A percentile compares a stretch with the other conserved stretches of the same genome.
Evolutionary conservation across 495 filamentous ascomycete species (phyloP).

Genomic region (Aspergillus cavernicola): DNA sequence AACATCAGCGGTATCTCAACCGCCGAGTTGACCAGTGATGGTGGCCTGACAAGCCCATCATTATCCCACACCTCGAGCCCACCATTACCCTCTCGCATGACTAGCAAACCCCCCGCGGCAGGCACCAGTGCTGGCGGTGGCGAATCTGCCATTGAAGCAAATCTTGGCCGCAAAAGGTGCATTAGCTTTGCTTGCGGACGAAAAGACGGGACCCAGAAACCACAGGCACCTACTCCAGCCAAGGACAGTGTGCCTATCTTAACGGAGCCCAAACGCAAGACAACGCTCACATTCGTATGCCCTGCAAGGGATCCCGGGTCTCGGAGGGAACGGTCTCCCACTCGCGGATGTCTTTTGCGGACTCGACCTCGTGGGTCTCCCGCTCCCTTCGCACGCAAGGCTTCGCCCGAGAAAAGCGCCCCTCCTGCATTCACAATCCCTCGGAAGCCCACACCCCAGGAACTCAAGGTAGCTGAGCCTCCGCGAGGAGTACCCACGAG

Average conservation of each 20-base stretch:
- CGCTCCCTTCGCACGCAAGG: conserved; percentile 50
- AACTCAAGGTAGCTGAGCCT: conserved; percentile 8
- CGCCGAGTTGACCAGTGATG: conserved; percentile 86
- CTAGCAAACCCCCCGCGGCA: conserved; percentile 21
- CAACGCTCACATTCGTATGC: conserved; percentile 59
- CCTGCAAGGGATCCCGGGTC: conserved; percentile 42
- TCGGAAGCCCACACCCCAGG: conserved; percentile 2
- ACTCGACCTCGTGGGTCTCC: conserved; percentile 41
- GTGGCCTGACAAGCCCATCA: conserved; percentile 86
- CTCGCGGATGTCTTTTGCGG: conserved; percentile 28
- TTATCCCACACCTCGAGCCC: conserved; percentile 85
- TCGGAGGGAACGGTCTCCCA: conserved; percentile 28
- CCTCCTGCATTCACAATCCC: not conserved
- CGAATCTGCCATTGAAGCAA: conserved; percentile 50
- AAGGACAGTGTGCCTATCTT: conserved; percentile 15
- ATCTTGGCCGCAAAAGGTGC: conserved; percentile 72
- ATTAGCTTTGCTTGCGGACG: conserved; percentile 86
- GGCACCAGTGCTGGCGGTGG: conserved; percentile 28
- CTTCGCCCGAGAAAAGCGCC: conserved; percentile 27
- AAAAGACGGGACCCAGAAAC: conserved; percentile 28
- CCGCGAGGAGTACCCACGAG: conserved; percentile 34
- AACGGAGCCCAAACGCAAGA: conserved; percentile 45
- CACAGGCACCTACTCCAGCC: conserved; percentile 18
- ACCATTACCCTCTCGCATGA: conserved; percentile 51
- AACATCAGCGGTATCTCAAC: conserved; percentile 76